Base-by-base conservation (phyloP, 352 stramenopile species). In the Phytophthora aleatoria region DNA sequence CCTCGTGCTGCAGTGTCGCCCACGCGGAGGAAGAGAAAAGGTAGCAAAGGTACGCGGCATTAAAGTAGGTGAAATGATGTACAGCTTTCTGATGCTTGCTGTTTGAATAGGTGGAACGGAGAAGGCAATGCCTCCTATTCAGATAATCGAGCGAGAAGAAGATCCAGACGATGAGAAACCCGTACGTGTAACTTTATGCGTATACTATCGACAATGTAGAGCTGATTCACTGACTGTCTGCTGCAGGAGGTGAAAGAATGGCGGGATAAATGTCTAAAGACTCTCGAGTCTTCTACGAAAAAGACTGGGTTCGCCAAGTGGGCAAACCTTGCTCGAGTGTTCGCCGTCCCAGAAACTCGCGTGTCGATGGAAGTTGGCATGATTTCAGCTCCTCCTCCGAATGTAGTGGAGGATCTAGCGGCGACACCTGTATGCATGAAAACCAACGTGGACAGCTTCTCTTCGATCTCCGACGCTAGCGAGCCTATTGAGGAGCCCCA, bases 401-500 rank as follows among this genome's bases (percentile, higher is more conserved):
- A 71, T 16, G n/a, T 68, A 27, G 45, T 74, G 28, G 33, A 39
- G 35, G 47, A 41, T 26, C 10, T 68, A 44, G 50, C 57, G 13
- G 67, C 47, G n/a, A 65, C 57, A 10, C 67, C 67, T 6, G 35
- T 72, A 8, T 27, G 20, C 1, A 73, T 72, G 56, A 83, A 83
- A 47, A 74, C 73, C 0, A 85, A 79, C n/a, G 48, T 85, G 10
- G 73, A 85, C 42, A 79, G 55, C 6, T 87, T 87, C 43, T 77
- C 76, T 1, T 66, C 50, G 12, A 65, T 87, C 11, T 15, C 63
- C 1, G 70, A 84, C 11, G 3, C 57, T 1, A 27, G 2, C 7
- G 30, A 49, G 6, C 43, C 38, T 24, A 15, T 27, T 3, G 54
- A 54, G 13, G 20, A 50, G 5, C 3, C 5, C 10, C 8, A 9